These are phyloP conservation scores for Aureobasidium leucospermi DNA, from an alignment of 2,329 filamentous ascomycete species.

Conservation along the genomic window DNA sequence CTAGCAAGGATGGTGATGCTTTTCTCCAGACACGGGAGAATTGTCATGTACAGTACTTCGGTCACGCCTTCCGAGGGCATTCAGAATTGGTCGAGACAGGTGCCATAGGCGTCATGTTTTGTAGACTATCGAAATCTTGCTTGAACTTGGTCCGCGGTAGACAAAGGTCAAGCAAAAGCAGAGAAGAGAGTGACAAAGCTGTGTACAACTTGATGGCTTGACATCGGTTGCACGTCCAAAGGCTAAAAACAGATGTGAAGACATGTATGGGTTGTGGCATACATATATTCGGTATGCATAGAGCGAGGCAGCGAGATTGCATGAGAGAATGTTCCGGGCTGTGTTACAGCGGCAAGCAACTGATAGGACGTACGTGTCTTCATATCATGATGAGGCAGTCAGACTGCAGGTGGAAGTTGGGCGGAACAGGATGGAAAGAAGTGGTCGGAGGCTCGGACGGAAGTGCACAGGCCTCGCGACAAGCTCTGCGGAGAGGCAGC, in stretches of 20 bases:
- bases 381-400: no score
- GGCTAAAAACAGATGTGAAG: neutral
- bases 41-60: neutral
- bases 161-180: neutral
- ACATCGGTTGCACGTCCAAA: neutral
- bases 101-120: neutral
- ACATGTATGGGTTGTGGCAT: neutral
- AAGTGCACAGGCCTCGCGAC: neutral
- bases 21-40: neutral
- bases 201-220: neutral
- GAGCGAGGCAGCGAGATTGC: neutral
- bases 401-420: neutral
- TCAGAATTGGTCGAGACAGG: neutral
- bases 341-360: neutral
- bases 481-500: slow-evolving; percentile 4
- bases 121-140: neutral
- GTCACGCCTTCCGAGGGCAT: neutral
- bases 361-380: no score
- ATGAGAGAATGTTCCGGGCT: neutral
- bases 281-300: neutral
- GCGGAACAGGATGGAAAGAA: neutral
- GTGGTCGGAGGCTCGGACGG: neutral
- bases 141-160: neutral
- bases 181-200: neutral
- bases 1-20: slow-evolving; percentile 7